Evolutionary conservation across 306 rosid species (phyloP).

Genomic region (Cucurbita pepo): DNA sequence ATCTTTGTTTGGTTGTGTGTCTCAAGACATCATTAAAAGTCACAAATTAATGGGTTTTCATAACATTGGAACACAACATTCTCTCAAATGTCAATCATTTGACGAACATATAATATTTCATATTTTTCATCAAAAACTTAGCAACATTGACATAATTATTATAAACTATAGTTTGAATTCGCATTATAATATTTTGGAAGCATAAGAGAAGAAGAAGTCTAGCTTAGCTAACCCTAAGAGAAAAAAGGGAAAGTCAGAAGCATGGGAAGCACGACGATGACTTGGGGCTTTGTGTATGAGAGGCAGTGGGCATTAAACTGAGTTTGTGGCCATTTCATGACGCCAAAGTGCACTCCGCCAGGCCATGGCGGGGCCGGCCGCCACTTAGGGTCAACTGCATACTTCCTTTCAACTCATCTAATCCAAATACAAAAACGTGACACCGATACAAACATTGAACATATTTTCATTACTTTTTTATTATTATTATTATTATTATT

Average conservation of each 20-base stretch:
- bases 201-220: neutral
- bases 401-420: neutral
- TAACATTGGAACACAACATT: no score
- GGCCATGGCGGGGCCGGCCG: neutral
- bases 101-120: neutral
- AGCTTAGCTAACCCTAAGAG: neutral
- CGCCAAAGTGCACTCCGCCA: neutral
- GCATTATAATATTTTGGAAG: neutral
- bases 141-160: neutral
- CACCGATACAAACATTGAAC: no score
- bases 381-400: neutral
- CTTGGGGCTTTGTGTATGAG: neutral
- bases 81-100: neutral
- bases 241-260: neutral
- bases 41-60: no score
- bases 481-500: no score
- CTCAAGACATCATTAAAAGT: neutral
- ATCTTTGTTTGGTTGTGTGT: neutral
- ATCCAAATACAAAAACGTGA: neutral
- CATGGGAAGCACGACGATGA: neutral
- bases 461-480: no score
- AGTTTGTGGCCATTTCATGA: neutral
- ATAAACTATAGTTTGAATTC: neutral
- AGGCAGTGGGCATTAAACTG: neutral
- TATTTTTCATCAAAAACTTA: neutral